Conservation (phyloP, 2,329 filamentous ascomycete species). For the Phialophora macrospora region DNA sequence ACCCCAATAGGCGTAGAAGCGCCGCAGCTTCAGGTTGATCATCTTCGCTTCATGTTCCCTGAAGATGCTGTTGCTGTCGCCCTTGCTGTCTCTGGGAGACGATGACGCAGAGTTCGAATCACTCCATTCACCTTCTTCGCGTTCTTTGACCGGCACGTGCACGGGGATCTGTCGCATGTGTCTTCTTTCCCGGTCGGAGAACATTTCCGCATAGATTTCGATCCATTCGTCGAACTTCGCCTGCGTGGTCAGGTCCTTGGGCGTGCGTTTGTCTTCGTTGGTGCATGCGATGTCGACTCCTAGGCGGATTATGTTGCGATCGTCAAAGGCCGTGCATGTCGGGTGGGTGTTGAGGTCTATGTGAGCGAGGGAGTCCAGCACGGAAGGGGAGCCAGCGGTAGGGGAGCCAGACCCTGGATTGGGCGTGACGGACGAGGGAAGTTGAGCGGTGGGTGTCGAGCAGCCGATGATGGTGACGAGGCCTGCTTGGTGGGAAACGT, state of each 20-base stretch:
- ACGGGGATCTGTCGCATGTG: constrained; percentile 55
- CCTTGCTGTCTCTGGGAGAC: constrained; percentile 2
- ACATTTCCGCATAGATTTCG: constrained; percentile 64
- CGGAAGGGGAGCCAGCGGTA: constrained; percentile 16
- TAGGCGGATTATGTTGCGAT: constrained; percentile 41
- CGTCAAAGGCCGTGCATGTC: constrained; percentile 20
- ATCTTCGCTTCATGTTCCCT: constrained; percentile 41
- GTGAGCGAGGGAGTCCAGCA: constrained; percentile 14
- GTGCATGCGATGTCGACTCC: constrained; percentile 68
- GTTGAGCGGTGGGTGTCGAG: constrained; percentile 38
- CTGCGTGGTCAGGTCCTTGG: constrained; percentile 52
- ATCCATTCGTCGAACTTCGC: constrained; percentile 62
- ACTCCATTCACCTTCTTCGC: constrained; percentile 40
- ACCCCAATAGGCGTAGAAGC: constrained; percentile 69
- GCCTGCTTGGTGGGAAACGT: constrained; percentile 68
- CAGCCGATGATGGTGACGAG: constrained; percentile 64
- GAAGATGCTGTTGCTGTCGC: constrained; percentile 6
- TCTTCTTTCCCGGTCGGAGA: constrained; percentile 59
- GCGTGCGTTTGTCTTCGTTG: constrained; percentile 58
- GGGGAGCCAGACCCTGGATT: constrained; percentile 22
- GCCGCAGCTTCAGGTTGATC: constrained; percentile 62
- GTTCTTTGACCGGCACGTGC: constrained; percentile 43
- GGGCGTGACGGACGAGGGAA: constrained; percentile 19
- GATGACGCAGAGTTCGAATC: constrained; percentile 14
- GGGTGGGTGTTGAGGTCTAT: constrained; percentile 25